phyloP scores from a whole-genome alignment of 2,329 filamentous ascomycete genomes.

The Aciculosporium take region DNA sequence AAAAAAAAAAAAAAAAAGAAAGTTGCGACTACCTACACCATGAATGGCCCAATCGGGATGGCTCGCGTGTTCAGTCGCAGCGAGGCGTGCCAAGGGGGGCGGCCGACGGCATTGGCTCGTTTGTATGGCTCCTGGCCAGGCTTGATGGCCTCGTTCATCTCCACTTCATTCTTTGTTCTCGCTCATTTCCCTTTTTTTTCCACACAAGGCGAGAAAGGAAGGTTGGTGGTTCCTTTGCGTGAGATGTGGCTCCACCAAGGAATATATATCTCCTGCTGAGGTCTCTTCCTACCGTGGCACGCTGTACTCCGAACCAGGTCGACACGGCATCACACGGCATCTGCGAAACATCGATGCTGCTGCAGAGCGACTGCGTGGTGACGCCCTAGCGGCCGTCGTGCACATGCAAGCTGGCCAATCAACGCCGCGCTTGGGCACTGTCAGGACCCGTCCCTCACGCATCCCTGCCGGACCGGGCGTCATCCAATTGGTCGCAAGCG shows the following conservation, averaged over 20 bases:
- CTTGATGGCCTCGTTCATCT: background rate
- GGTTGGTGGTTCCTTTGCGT: too few relatives aligned
- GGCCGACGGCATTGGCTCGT: background rate
- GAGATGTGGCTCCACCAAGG: too few relatives aligned
- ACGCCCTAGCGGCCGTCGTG: background rate
- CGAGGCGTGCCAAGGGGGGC: background rate
- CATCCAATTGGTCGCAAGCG: conserved; percentile 5
- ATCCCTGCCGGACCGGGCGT: background rate
- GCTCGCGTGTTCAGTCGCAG: background rate
- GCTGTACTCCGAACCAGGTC: too few relatives aligned
- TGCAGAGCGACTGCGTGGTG: background rate
- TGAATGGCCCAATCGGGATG: conserved; percentile 1
- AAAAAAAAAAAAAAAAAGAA: background rate
- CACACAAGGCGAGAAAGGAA: too few relatives aligned
- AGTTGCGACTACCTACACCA: background rate
- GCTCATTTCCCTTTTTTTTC: background rate
- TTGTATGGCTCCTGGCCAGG: background rate
- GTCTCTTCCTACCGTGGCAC: too few relatives aligned
- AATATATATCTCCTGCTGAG: too few relatives aligned
- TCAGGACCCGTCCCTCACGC: background rate
- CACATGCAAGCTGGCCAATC: conserved; percentile 3
- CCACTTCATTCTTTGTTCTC: background rate
- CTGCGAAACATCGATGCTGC: too few relatives aligned
- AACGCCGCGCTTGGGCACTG: background rate
- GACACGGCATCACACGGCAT: too few relatives aligned